Percentiles rank a stretch among this genome's conserved stretches.
These are phyloP conservation scores for Epichloe baconii DNA, from an alignment of 2,329 filamentous ascomycete genomes.

Conservation along the genomic window DNA sequence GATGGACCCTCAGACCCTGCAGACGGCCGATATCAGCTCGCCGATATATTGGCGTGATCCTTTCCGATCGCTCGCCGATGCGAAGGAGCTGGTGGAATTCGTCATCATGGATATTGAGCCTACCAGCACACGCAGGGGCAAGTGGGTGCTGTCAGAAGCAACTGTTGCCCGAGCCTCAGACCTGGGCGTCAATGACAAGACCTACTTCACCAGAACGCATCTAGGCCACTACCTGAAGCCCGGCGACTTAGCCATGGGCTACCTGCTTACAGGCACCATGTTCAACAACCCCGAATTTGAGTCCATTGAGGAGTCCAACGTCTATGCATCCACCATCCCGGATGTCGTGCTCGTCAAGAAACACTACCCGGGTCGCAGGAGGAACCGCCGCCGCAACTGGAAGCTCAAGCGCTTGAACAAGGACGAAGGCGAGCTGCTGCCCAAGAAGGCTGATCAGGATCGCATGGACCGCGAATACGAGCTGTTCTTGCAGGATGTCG, in stretches of 20 bases:
- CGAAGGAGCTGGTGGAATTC: constrained; percentile 79
- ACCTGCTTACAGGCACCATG: constrained; percentile 75
- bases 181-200: constrained; percentile 72
- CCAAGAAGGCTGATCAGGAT: constrained; percentile 77
- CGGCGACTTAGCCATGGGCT: constrained; percentile 91
- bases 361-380: constrained; percentile 76
- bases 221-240: constrained; percentile 73
- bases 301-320: constrained; percentile 63
- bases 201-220: constrained; percentile 84
- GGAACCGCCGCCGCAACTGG: constrained; percentile 74
- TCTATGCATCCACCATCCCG: constrained; percentile 67
- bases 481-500: constrained; percentile 91
- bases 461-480: constrained; percentile 90
- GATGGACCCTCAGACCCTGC: constrained; percentile 79
- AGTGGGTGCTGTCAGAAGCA: constrained; percentile 73
- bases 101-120: constrained; percentile 90
- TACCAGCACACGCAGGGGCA: constrained; percentile 60
- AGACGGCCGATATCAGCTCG: constrained; percentile 74
- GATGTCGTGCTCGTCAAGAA: constrained; percentile 97
- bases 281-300: constrained; percentile 86
- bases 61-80: constrained; percentile 72
- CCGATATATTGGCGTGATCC: constrained; percentile 84
- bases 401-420: constrained; percentile 84
- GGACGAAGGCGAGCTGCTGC: constrained; percentile 78
- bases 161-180: constrained; percentile 81